A percentile compares a stretch with the other conserved stretches of the same genome.
phyloP scores from a whole-genome alignment of 2,329 filamentous ascomycete genomes.

The Apiospora sp. region DNA sequence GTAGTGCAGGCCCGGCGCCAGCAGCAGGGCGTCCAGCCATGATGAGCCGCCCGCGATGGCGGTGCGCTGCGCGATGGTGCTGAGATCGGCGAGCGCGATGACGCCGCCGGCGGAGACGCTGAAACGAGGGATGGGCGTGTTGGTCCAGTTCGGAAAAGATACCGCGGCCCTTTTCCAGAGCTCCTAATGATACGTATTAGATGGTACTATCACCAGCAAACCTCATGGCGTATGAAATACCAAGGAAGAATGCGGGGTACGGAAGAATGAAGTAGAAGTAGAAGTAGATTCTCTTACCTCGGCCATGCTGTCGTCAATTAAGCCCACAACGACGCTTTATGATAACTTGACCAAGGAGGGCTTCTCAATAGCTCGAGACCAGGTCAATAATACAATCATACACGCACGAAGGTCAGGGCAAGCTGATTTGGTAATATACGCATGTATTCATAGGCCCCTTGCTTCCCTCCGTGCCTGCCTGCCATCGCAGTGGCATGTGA shows the following conservation, averaged over 20 bases:
- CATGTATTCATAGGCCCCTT: neutral
- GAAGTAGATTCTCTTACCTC: slow-evolving; percentile 28
- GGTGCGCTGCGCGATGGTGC: slow-evolving; percentile 63
- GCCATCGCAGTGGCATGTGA: neutral
- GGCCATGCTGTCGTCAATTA: slow-evolving; percentile 3
- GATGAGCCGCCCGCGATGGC: slow-evolving; percentile 63
- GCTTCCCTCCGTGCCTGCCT: neutral
- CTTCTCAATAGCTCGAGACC: neutral
- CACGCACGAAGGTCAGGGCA: neutral
- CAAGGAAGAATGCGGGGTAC: neutral
- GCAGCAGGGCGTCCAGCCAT: slow-evolving; percentile 63
- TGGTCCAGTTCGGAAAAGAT: slow-evolving; percentile 52
- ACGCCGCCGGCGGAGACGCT: slow-evolving; percentile 61
- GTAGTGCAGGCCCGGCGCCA: slow-evolving; percentile 68
- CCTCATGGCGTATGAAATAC: neutral
- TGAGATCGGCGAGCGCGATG: slow-evolving; percentile 66
- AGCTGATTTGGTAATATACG: neutral
- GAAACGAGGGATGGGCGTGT: slow-evolving; percentile 54
- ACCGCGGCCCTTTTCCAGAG: slow-evolving; percentile 36
- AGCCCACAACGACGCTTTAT: neutral
- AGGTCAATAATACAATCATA: neutral
- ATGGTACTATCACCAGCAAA: neutral
- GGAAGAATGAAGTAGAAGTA: neutral
- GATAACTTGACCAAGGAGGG: neutral
- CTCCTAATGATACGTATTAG: slow-evolving; percentile 31